Evolutionary conservation across 2,329 filamentous ascomycete species (phyloP), one percentile per base, ranked within the genome.

Genomic region (Penicillium sp.): DNA sequence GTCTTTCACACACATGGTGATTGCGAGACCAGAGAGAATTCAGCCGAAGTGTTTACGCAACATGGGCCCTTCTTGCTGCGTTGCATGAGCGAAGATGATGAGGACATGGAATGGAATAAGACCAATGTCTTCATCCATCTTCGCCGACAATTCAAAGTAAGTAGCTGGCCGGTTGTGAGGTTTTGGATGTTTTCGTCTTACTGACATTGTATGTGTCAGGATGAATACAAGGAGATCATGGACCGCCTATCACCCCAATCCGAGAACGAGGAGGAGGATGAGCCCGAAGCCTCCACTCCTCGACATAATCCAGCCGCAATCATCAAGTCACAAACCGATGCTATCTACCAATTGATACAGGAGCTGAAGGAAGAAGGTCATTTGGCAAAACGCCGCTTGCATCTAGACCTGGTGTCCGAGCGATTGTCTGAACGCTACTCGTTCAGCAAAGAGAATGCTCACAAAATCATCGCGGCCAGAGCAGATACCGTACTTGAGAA

Each of bases 41-140:
- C 78, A n/a, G 74, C 73, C 25, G 78, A 79, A 54, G 74, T 76
- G 3, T 78, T 81, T 50, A 70, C 78, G 53, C 75, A 75, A 55
- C 77, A 81, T 57, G 74, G 75, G 52, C 62, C 67, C 37, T 81
- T 81, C 58, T 65, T 81, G n/a, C 71, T 81, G 14, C 74, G 70
- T 21, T 75, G 77, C 43, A 81, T 81, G 79, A 63, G 80, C 19
- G 75, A 77, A 59, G 77, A 74, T 4, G 73, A 75, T 57, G 78
- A 80, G 62, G 71, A 71, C 46, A 67, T 80, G 35, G 69, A 78
- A 50, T 81, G 79, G 79, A 69, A 69, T 8, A 72, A 72, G 35
- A 78, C 77, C 9, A 73, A 73, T 59, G 64, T 80, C 6, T 78
- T 78, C 62, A 69, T 72, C 45, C 77, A 81, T 64, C 69, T 80